Percentiles rank a stretch among this genome's conserved stretches.
These are phyloP conservation scores for Solanum medicagineum DNA, from an alignment of 257 asterid genomes.

Conservation along the genomic window DNA sequence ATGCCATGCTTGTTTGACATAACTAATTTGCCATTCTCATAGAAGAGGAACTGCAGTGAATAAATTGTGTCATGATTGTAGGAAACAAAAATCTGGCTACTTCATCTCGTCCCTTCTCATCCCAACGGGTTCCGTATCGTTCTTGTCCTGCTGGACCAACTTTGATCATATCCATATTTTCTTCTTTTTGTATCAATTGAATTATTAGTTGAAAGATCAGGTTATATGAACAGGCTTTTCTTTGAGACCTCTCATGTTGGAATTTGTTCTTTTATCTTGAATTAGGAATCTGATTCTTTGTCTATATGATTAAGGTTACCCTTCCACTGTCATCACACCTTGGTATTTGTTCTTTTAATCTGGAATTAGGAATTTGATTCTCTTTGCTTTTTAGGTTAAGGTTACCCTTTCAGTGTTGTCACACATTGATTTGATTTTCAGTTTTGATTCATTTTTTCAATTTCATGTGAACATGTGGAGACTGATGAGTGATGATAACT, in stretches of 20 bases:
- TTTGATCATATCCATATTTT: background rate
- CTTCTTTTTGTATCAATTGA: background rate
- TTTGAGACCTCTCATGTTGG: background rate
- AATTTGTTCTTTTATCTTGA: background rate
- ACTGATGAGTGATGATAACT: too few relatives aligned
- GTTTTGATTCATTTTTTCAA: too few relatives aligned
- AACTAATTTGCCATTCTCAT: constrained; percentile 14
- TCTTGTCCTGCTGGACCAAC: background rate
- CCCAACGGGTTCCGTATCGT: background rate
- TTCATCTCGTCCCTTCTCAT: background rate
- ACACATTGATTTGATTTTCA: too few relatives aligned
- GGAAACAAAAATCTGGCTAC: background rate
- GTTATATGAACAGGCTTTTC: background rate
- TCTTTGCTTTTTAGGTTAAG: too few relatives aligned
- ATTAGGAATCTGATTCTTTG: background rate
- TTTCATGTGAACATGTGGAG: too few relatives aligned
- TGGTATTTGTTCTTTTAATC: background rate
- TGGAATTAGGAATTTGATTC: background rate
- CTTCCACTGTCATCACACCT: background rate
- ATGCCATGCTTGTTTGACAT: constrained; percentile 5
- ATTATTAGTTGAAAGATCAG: background rate
- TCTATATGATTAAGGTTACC: background rate
- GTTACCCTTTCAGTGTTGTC: too few relatives aligned
- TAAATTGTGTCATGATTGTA: background rate
- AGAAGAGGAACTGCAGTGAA: constrained; percentile 25